These are phyloP conservation scores for Clavispora asparagi DNA, from an alignment of 805 yeast genomes.

Conservation along the genomic window DNA sequence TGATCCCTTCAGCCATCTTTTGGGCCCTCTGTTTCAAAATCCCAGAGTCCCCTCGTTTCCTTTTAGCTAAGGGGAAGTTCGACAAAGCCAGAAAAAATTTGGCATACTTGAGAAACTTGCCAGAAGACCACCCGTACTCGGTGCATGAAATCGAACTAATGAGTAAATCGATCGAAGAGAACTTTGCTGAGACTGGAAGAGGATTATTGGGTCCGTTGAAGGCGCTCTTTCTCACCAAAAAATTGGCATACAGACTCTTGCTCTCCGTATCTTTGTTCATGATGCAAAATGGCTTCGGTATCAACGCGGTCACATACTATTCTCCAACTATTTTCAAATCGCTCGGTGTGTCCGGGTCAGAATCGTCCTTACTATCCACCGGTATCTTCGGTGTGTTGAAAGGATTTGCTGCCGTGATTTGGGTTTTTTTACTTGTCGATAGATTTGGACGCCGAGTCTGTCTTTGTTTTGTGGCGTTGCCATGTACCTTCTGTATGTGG, in stretches of 20 bases:
- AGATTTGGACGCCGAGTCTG: conserved; percentile 42
- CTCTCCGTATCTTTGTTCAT: conserved; percentile 35
- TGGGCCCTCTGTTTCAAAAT: conserved; percentile 34
- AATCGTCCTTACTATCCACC: conserved; percentile 45
- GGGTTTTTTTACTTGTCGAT: conserved; percentile 45
- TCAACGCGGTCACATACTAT: conserved; percentile 48
- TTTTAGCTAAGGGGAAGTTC: conserved; percentile 29
- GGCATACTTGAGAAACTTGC: conserved; percentile 33
- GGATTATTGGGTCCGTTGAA: conserved; percentile 38
- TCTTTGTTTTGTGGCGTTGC: conserved; percentile 30
- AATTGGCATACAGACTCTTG: conserved; percentile 30
- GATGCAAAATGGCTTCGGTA: conserved; percentile 45
- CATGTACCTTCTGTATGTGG: conserved; percentile 42
- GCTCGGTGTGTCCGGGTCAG: conserved; percentile 42
- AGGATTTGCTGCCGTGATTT: conserved; percentile 38
- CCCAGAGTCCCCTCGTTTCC: conserved; percentile 45
- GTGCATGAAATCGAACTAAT: conserved; percentile 32
- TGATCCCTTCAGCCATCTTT: conserved; percentile 41
- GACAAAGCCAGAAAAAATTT: conserved; percentile 30
- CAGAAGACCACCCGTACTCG: conserved; percentile 34
- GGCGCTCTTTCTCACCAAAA: conserved; percentile 24
- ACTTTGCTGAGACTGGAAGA: conserved; percentile 27
- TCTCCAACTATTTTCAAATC: conserved; percentile 48
- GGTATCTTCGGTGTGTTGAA: conserved; percentile 51
- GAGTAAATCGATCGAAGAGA: conserved; percentile 19